These are phyloP conservation scores for Calocera viscosa DNA, from an alignment of 768 basidiomycete species.

Conservation along the genomic window DNA sequence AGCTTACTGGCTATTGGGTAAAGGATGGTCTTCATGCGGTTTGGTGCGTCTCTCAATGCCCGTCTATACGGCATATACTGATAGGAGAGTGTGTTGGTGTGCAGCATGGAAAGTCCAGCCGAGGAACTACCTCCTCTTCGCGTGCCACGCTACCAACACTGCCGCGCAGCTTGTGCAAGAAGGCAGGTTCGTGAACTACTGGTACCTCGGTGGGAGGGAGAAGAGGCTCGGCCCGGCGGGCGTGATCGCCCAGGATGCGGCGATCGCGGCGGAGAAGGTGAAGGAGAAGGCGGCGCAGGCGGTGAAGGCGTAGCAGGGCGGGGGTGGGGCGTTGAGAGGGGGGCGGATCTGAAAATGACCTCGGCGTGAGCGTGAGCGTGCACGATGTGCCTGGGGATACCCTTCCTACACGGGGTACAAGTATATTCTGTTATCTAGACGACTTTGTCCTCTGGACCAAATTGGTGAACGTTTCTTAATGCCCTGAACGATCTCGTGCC, in stretches of 20 bases:
- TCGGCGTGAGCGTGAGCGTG: neutral
- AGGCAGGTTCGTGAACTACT: constrained; percentile 76
- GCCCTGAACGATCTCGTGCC: too few relatives aligned
- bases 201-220: constrained; percentile 80
- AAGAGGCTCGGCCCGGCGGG: constrained; percentile 35
- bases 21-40: constrained; percentile 84
- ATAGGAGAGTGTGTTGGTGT: too few relatives aligned
- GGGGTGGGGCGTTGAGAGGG: neutral
- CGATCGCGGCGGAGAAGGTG: neutral
- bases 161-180: constrained; percentile 77
- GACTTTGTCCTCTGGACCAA: too few relatives aligned
- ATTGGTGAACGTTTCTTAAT: too few relatives aligned
- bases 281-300: neutral
- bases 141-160: constrained; percentile 84
- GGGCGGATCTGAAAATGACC: neutral
- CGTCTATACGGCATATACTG: neutral
- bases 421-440: neutral
- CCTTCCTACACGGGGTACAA: neutral
- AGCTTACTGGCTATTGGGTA: constrained; percentile 29
- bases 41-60: constrained; percentile 46
- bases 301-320: neutral
- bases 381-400: neutral
- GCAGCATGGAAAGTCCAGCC: constrained; percentile 91
- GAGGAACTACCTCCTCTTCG: constrained; percentile 90
- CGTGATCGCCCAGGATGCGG: constrained; percentile 19